Evolutionary conservation across 148 eudicot species (phyloP), one percentile per base, ranked within the genome.

Genomic region (Heliamphora exappendiculata): DNA sequence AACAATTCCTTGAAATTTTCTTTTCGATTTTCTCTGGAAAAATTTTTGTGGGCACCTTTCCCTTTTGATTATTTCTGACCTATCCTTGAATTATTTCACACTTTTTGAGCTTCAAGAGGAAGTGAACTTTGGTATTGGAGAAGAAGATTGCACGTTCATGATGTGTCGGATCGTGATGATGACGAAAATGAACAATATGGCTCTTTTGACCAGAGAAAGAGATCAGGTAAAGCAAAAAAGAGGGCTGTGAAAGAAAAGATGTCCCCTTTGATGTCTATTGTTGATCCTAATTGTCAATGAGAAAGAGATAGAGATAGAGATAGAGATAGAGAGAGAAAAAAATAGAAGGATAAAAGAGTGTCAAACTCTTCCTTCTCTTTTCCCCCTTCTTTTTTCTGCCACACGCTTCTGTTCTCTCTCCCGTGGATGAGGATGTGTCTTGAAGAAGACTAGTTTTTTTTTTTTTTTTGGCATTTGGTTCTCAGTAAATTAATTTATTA

Each of bases 201-300:
- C 39, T 71, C 65, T 77, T 78, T 78, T 70, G 80, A 78, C 80
- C 75, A 78, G 76, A 78, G 37, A 70, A 77, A 81, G 78, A 79
- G 79, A 80, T 70, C 74, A 53, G 63, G 22, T 11, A 74, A 80
- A 76, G 80, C 70, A 70, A 72, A 39, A n/a, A 83, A 57, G 22
- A 45, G 7, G 22, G 39, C 24, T 64, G 16, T 29, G 68, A 53
- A 67, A 31, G 45, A 71, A 79, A 77, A 76, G 80, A 78, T 76
- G 83, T 77, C 76, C 69, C 73, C 71, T 64, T 76, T 79, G 83
- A 84, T 79, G 70, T 80, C 75, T 75, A 78, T 79, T 77, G 60
- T 70, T 75, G 63, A 72, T 81, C 77, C 82, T 80, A 70, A 53
- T 62, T 60, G 69, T 62, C 78, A 44, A 55, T 62, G 76, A 74